Percentiles rank a stretch among this genome's conserved stretches.
These are phyloP conservation scores for Daedaleopsis sinensis DNA, from an alignment of 768 basidiomycete genomes.

Conservation along the genomic window DNA sequence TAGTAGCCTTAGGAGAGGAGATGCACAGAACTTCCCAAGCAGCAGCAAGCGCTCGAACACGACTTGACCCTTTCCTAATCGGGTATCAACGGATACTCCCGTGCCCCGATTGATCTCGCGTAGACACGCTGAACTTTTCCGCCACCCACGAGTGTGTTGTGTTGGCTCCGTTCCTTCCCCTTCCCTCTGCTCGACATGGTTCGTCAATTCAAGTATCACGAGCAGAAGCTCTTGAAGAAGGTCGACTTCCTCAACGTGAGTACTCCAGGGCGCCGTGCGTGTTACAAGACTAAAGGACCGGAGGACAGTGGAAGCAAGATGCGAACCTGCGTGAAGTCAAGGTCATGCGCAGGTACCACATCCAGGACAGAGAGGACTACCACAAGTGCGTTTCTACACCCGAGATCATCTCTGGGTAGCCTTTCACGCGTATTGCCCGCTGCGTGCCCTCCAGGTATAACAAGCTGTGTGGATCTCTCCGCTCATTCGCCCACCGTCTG, in stretches of 20 bases:
- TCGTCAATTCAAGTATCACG: constrained; percentile 94
- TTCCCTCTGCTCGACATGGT: constrained; percentile 54
- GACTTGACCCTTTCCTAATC: too few relatives aligned
- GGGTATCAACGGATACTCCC: too few relatives aligned
- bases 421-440: not conserved
- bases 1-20: too few relatives aligned
- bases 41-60: too few relatives aligned
- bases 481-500: constrained; percentile 84
- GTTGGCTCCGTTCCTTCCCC: not conserved
- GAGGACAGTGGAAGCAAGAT: constrained; percentile 92
- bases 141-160: too few relatives aligned
- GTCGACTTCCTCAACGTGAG: constrained; percentile 92
- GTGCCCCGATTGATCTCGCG: too few relatives aligned
- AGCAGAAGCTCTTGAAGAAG: constrained; percentile 92
- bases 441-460: constrained; percentile 66
- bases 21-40: too few relatives aligned
- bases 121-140: too few relatives aligned
- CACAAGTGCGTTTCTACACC: constrained; percentile 63
- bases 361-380: constrained; percentile 93
- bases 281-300: not conserved
- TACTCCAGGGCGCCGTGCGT: not conserved
- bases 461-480: constrained; percentile 87
- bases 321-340: constrained; percentile 87
- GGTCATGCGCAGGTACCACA: constrained; percentile 93
- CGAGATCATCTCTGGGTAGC: not conserved